phyloP scores from a whole-genome alignment of 306 rosid genomes.

The Astragalus membranaceus region DNA sequence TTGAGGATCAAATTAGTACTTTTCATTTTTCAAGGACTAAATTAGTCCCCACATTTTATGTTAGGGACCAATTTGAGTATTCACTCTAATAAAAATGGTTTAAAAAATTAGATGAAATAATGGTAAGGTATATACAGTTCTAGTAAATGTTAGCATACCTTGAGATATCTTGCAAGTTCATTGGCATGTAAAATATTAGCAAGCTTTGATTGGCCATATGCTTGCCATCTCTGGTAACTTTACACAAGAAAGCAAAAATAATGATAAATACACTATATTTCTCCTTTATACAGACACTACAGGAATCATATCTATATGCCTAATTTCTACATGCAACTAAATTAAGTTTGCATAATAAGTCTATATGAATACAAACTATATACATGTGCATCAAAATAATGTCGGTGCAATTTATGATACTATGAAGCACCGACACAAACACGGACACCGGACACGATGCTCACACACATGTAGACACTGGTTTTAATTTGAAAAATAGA shows the following conservation, averaged over 20 bases:
- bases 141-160: conserved; percentile 45
- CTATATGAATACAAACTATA: not conserved
- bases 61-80: too few species aligned
- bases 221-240: conserved; percentile 49
- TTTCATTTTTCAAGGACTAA: too few species aligned
- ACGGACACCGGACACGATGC: too few species aligned
- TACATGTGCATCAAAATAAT: not conserved
- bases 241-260: not conserved
- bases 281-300: not conserved
- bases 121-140: too few species aligned
- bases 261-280: not conserved
- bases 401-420: too few species aligned
- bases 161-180: conserved; percentile 57
- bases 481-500: too few species aligned
- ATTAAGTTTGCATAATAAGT: not conserved
- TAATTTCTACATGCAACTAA: not conserved
- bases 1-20: too few species aligned
- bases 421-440: too few species aligned
- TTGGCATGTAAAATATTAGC: conserved; percentile 78
- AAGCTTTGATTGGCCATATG: conserved; percentile 90
- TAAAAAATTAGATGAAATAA: too few species aligned
- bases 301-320: not conserved
- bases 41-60: too few species aligned
- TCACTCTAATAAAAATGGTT: too few species aligned
- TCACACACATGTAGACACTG: too few species aligned